phyloP scores from a whole-genome alignment of 2,329 filamentous ascomycete genomes.

The Microdochium paspali region DNA sequence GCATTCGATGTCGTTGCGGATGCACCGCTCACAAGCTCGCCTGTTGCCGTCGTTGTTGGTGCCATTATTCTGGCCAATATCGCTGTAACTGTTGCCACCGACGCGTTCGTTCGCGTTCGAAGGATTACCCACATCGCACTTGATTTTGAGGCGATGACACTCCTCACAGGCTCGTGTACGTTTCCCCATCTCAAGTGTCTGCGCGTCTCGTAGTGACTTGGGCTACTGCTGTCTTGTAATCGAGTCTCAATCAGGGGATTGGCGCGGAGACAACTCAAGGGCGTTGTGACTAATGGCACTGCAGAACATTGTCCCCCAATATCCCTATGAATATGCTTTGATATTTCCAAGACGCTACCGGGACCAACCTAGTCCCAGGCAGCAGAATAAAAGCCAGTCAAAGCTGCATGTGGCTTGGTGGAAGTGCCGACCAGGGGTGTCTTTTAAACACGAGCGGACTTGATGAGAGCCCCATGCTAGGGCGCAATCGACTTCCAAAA shows the following conservation, averaged over 20 bases:
- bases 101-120: slow-evolving; percentile 62
- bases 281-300: no score
- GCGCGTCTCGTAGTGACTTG: not conserved
- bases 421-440: no score
- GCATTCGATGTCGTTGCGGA: slow-evolving; percentile 88
- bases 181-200: not conserved
- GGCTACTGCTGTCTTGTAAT: not conserved
- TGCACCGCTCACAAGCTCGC: slow-evolving; percentile 60
- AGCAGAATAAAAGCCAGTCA: no score
- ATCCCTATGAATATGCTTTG: no score
- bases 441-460: no score
- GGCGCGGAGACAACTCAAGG: not conserved
- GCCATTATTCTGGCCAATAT: slow-evolving; percentile 68
- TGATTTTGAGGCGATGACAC: slow-evolving; percentile 69
- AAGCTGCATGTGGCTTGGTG: no score
- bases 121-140: slow-evolving; percentile 64
- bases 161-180: slow-evolving; percentile 58
- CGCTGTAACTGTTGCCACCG: slow-evolving; percentile 71
- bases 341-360: no score
- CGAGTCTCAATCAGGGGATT: not conserved
- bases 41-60: slow-evolving; percentile 73
- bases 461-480: no score
- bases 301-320: no score
- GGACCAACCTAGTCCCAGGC: no score
- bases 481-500: no score